Evolutionary conservation across 2,329 filamentous ascomycete genomes (phyloP).

Genomic region (Ophiostoma himal-ulmi): DNA sequence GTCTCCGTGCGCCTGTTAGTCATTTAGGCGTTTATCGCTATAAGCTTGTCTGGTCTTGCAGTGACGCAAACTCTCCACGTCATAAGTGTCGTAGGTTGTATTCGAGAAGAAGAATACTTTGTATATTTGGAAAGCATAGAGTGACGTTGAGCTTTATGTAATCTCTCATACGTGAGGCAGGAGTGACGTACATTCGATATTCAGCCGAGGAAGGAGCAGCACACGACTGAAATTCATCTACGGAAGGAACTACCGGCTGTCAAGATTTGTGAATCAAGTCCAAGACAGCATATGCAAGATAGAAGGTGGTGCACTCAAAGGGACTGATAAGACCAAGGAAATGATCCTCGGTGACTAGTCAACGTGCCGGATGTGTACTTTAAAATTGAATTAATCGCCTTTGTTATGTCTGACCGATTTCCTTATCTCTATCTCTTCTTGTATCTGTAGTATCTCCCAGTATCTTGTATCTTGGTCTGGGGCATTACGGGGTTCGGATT

Average conservation of each 20-base stretch:
- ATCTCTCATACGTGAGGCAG: not conserved
- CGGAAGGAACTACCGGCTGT: constrained; percentile 6
- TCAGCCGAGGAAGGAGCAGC: not conserved
- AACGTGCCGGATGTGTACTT: not conserved
- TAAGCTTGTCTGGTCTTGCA: not conserved
- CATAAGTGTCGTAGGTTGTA: not conserved
- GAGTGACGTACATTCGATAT: not conserved
- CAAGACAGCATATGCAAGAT: constrained; percentile 10
- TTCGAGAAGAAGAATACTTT: not conserved
- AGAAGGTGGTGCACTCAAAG: not conserved
- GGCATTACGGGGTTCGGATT: not conserved
- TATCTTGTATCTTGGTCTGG: constrained; percentile 4
- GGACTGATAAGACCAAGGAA: constrained; percentile 3
- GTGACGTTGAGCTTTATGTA: not conserved
- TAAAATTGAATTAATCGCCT: not conserved
- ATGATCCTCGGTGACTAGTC: constrained; percentile 5
- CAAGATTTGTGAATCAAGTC: not conserved
- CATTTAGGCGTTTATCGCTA: not conserved
- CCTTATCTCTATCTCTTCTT: constrained; percentile 3
- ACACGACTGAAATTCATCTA: not conserved
- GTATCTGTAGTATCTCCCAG: not conserved
- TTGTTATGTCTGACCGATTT: not conserved
- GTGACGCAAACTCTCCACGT: constrained; percentile 10
- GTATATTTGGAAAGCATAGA: not conserved
- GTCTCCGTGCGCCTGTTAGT: not conserved